Evolutionary conservation across 1,284 basidiomycete species (phyloP), one percentile per base, ranked within the genome.

Genomic region (Trametes versicolor): DNA sequence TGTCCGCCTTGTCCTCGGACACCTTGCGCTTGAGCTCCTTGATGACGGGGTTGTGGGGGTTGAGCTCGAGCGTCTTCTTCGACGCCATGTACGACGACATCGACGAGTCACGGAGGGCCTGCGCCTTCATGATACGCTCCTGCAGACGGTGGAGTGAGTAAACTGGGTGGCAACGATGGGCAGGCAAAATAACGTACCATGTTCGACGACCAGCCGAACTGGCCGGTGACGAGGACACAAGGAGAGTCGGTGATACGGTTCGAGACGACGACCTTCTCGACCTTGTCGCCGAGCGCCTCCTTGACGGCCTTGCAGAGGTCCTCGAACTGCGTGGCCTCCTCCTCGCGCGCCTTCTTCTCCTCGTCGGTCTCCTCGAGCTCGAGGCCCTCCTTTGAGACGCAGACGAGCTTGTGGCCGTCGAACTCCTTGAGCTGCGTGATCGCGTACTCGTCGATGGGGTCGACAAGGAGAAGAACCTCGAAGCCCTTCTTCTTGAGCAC

Each of bases 401-500:
- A 99, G 73, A 99, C 85, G 69, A 99, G 91, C 87, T 98, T 99
- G 89, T 97, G 96, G 82, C 94, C 93, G 69, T 99, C 97, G 75
- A 98, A 99, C 87, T 99, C 97, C 89, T 99, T 99, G 81, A 99
- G 90, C 81, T 99, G 97, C 37, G 96, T 98, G 78, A 98, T 91
- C 69, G 96, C 96, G 77, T 97, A 98, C 84, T 98, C 96, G 79
- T 98, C 96, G 77, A 98, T 98, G 77, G 97, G 98, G 87, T 99
- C 97, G 73, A 97, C 95, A 73, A 99, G 93, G 74, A 99, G 91
- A 56, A 99, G 87, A 65, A 99, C 96, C 83, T 99, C 97, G 81
- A 99, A 99, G 85, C 95, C 95, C 90, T 97, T 99, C 94, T 97
- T 97, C 93, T 98, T 99, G 80, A 99, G 92, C 61, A 97, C 93